phyloP scores from a whole-genome alignment of 1,139 yeast species.

The Pichia cactophila region DNA sequence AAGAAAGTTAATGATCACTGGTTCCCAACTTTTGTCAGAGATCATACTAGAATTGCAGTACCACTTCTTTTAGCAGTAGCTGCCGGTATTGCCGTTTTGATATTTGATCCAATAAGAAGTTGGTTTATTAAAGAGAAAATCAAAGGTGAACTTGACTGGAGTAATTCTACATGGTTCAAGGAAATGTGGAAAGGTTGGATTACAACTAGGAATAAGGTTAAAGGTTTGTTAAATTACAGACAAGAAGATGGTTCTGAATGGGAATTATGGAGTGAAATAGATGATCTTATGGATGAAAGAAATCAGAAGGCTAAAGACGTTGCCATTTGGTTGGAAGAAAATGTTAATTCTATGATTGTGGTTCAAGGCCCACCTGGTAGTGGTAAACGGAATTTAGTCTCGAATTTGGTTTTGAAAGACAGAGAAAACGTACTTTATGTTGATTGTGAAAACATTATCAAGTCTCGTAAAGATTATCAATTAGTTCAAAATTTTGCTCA shows the following conservation, averaged over 20 bases:
- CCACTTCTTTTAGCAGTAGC: constrained; percentile 55
- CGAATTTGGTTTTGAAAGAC: constrained; percentile 55
- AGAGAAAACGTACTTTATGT: constrained; percentile 56
- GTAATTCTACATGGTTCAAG: constrained; percentile 19
- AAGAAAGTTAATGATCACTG: constrained; percentile 46
- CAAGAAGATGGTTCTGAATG: constrained; percentile 26
- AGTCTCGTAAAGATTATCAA: constrained; percentile 65
- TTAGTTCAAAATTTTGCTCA: constrained; percentile 62
- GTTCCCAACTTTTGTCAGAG: constrained; percentile 49
- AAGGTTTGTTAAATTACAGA: constrained; percentile 31
- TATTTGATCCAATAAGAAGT: constrained; percentile 89
- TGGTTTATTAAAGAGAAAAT: constrained; percentile 72
- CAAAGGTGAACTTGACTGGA: constrained; percentile 41
- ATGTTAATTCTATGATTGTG: constrained; percentile 76
- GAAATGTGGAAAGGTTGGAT: constrained; percentile 30
- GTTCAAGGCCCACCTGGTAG: constrained; percentile 92
- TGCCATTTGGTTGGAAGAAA: constrained; percentile 74
- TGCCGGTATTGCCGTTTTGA: constrained; percentile 74
- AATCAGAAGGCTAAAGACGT: constrained; percentile 59
- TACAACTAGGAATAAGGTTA: constrained; percentile 34
- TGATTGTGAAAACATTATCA: constrained; percentile 72
- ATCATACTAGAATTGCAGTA: constrained; percentile 75
- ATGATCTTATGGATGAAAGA: constrained; percentile 65
- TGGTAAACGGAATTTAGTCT: constrained; percentile 78
- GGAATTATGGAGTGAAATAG: constrained; percentile 25